A percentile compares a stretch with the other conserved stretches of the same genome.
phyloP scores from a whole-genome alignment of 2,329 filamentous ascomycete genomes.

The Rhinocladiella similis region DNA sequence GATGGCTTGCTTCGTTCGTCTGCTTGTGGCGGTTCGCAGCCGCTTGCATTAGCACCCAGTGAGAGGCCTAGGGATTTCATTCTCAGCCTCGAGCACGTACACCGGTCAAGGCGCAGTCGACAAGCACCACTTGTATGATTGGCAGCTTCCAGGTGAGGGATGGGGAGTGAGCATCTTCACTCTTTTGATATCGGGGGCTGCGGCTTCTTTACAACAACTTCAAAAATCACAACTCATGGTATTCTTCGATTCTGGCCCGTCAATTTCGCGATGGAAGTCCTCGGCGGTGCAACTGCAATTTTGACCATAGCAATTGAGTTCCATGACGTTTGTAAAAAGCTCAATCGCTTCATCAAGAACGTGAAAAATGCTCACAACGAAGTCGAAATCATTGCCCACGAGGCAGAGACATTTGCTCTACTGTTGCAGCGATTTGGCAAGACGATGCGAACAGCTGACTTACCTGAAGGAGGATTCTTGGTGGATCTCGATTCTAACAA shows the following conservation, averaged over 20 bases:
- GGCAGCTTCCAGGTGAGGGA: background rate
- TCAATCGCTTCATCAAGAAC: background rate
- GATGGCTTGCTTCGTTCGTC: background rate
- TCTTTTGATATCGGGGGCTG: too few species aligned
- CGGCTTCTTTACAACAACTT: background rate
- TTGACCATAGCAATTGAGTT: background rate
- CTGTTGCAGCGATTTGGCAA: background rate
- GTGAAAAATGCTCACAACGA: background rate
- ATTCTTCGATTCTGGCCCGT: too few species aligned
- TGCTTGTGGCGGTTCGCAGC: background rate
- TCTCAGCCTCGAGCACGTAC: background rate
- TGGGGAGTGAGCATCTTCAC: background rate
- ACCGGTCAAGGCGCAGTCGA: background rate
- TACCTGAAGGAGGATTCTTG: background rate
- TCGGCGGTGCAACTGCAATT: background rate
- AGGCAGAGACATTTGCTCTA: background rate
- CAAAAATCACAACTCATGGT: background rate
- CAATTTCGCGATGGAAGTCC: background rate
- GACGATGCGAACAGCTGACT: background rate
- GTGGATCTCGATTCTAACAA: background rate
- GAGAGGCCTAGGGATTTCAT: background rate
- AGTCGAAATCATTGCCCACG: background rate
- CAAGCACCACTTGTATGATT: background rate
- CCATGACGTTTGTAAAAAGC: background rate
- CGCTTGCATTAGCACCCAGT: background rate